A percentile compares a stretch with the other conserved stretches of the same genome.
Conservation (phyloP, 495 filamentous ascomycete species). For the Pseudoneurospora amorphoporcata region DNA sequence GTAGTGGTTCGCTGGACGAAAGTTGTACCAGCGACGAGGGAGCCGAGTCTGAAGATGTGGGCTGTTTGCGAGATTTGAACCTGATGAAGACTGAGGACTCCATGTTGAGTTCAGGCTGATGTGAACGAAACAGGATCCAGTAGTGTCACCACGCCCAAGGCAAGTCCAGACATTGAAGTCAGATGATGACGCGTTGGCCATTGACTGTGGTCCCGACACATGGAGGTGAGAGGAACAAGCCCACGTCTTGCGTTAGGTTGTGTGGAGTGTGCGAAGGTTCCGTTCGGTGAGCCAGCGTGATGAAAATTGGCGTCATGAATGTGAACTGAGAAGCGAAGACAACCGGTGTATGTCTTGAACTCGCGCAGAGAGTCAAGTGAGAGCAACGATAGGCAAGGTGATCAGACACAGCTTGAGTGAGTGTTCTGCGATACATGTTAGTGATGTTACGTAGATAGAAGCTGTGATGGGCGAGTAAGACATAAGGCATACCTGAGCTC, state of each 20-base stretch:
- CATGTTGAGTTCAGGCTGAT: neutral
- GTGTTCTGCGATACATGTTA: neutral
- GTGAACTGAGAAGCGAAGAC: neutral
- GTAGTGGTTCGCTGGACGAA: neutral
- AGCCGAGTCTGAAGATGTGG: neutral
- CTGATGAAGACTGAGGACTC: neutral
- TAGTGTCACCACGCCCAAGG: neutral
- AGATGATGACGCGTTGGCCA: neutral
- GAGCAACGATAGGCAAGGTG: neutral
- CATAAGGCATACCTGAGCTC: neutral
- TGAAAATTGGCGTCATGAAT: neutral
- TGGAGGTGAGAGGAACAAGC: neutral
- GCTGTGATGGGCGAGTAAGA: neutral
- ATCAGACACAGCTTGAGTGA: neutral
- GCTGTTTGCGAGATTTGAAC: neutral
- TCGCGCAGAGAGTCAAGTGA: neutral
- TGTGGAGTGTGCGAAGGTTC: neutral
- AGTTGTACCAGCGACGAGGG: neutral
- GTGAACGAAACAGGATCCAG: neutral
- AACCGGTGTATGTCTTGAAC: neutral
- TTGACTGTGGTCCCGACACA: neutral
- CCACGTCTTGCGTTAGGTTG: neutral
- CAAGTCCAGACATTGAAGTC: neutral
- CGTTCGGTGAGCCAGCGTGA: neutral
- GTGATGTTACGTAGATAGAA: neutral